Conservation (phyloP, 2,329 filamentous ascomycete genomes). For the Pseudogymnoascus sp. region DNA sequence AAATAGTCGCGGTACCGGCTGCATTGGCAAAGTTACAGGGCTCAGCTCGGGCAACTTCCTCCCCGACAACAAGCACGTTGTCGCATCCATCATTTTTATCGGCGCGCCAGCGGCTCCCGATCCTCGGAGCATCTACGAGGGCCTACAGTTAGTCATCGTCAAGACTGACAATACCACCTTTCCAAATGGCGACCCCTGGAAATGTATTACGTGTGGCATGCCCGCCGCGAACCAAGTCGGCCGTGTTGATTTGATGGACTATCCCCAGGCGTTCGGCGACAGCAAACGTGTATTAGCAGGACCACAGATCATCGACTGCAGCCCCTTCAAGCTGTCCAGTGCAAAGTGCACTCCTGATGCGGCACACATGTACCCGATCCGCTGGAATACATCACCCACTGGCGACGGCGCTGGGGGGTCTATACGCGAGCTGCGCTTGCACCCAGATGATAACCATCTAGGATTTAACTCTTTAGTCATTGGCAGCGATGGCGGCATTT, state of each 20-base stretch:
- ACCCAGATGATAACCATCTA: conserved; percentile 38
- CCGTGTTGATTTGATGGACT: conserved; percentile 26
- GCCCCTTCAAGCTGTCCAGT: conserved; percentile 27
- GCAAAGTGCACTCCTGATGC: conserved; percentile 32
- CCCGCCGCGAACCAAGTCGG: conserved; percentile 27
- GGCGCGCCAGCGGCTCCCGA: conserved; percentile 36
- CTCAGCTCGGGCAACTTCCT: conserved; percentile 31
- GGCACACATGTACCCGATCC: conserved; percentile 35
- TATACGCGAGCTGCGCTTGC: conserved; percentile 37
- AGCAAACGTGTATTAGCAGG: conserved; percentile 32
- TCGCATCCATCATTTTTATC: conserved; percentile 33
- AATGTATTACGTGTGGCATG: conserved; percentile 40
- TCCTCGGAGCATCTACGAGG: conserved; percentile 35
- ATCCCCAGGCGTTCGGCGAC: conserved; percentile 37
- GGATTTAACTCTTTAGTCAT: conserved; percentile 35
- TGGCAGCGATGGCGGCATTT: conserved; percentile 11
- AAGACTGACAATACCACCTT: conserved; percentile 36
- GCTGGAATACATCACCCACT: conserved; percentile 30
- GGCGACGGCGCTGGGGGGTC: conserved; percentile 28
- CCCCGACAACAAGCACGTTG: conserved; percentile 37
- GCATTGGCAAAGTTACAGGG: conserved; percentile 24
- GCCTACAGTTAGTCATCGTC: conserved; percentile 36
- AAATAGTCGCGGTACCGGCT: conserved; percentile 34
- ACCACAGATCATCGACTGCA: conserved; percentile 30
- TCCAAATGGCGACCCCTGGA: conserved; percentile 39